Evolutionary conservation across 495 filamentous ascomycete genomes (phyloP), one percentile per base, ranked within the genome.

Genomic region (Neurospora pannonica): DNA sequence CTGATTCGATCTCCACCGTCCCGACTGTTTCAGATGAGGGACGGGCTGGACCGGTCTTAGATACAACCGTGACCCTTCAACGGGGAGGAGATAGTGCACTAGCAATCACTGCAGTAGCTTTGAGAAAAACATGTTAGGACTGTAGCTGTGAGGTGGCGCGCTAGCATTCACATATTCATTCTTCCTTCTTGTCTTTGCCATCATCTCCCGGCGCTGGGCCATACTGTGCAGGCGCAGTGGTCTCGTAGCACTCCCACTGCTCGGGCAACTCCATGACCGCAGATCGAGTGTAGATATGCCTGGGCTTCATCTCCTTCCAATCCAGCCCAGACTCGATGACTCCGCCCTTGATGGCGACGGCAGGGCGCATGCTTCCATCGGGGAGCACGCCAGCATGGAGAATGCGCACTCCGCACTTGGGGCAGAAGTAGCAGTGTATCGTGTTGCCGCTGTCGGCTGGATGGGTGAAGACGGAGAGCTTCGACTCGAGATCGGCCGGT

Each of bases 341-440:
- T 5, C 87, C 87, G 11, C 83, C 86, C 77, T 88, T 88, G 42
- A 89, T 83, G 72, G 79, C 81, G 5, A 84, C 73, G 9, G 76
- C 81, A n/a, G 42, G 19, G 38, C 80, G 75, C 69, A 76, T 74
- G 38, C 17, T 75, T 62, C 82, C 82, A 72, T 84, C 80, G 0
- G 78, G 73, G 77, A 74, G 74, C 42, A 78, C 15, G 43, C 80
- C 80, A 24, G 80, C 79, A 77, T 88, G 84, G 21, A 88, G 71
- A 70, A 88, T 48, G 7, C 87, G 79, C 19, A 84, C 81, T 8
- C 86, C 87, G 74, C 86, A 87, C 31, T 74, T 78, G 15, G 81
- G 78, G 71, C 86, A 87, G 34, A 86, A 86, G 24, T 83, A 76
- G 74, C 86, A 87, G 38, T 86, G 80, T 80, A 83, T 77, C 0